Evolutionary conservation across 495 filamentous ascomycete genomes (phyloP), one percentile per base, ranked within the genome.

Genomic region (Cetradonia linearis): DNA sequence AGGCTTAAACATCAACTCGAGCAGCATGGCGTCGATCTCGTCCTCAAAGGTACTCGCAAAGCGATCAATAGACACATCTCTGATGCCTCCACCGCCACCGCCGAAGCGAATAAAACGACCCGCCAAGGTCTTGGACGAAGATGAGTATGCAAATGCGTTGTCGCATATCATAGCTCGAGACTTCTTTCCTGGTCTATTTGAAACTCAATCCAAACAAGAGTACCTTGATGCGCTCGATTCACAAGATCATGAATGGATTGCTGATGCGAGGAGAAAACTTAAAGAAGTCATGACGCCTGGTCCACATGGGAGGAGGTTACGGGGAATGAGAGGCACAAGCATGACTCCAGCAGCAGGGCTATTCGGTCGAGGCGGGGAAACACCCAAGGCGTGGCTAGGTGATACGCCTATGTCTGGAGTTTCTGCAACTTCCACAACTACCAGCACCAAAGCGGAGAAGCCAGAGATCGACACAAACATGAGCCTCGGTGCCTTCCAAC

Each of bases 161-260:
- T 95, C 92, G 2, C 86, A 96, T 54, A 97, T 98, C 65, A 96
- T 97, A 57, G 87, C 88, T 33, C 88, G 94, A 42, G 94, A 98
- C 73, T 98, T 93, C 78, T 98, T 96, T 70, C 93, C 93, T 0
- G 93, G 91, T 3, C 78, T 98, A 0, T 76, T 91, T 1, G 91
- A 97, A 66, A 83, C 82, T 33, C 83, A 95, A 62, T 82, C 83
- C 4, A 90, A 95, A 67, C 84, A 91, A 66, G 93, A 98, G 64
- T 96, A 96, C 67, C 76, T 98, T 30, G 86, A 94, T 66, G 93
- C 93, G 0, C 72, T 96, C 10, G 89, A 93, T 14, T 93, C 89
- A 6, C 82, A 84, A 38, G 86, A 98, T 70, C 73, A 78, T 56
- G 81, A 80, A 66, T 96, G 94, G 92, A 96, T 97, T 56, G 74